phyloP scores from a whole-genome alignment of 495 filamentous ascomycete species.

The Lepraria neglecta region DNA sequence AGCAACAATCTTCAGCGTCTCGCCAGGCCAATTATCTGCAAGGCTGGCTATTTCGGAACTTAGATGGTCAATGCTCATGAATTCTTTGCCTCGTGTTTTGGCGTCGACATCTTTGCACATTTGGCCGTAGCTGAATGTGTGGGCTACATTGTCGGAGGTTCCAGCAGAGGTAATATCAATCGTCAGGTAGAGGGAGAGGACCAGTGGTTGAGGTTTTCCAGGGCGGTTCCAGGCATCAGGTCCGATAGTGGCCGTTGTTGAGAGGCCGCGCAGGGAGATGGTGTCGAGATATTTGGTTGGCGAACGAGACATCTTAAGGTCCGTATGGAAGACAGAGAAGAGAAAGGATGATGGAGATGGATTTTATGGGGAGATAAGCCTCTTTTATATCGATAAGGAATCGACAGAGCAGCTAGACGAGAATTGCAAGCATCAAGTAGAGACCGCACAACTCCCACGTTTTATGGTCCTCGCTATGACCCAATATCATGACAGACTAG shows the following conservation, averaged over 20 bases:
- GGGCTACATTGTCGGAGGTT: conserved; percentile 23
- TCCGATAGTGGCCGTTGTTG: conserved; percentile 26
- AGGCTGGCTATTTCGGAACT: conserved; percentile 7
- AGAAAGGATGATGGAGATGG: background rate
- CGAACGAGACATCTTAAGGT: background rate
- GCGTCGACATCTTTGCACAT: conserved; percentile 24
- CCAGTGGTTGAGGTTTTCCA: conserved; percentile 20
- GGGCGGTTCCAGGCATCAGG: conserved; percentile 28
- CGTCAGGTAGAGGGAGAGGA: conserved; percentile 18
- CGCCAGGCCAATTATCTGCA: conserved; percentile 20
- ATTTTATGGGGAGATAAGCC: too few species aligned
- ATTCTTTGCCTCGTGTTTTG: conserved; percentile 13
- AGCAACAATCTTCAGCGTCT: conserved; percentile 16
- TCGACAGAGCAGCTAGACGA: background rate
- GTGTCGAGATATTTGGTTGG: conserved; percentile 2
- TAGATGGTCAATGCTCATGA: conserved; percentile 19
- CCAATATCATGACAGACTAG: too few species aligned
- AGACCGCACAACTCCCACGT: background rate
- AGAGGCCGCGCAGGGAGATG: conserved; percentile 24
- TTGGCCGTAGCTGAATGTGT: conserved; percentile 26
- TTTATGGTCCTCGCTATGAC: too few species aligned
- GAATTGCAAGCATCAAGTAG: background rate
- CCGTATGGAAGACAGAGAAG: background rate
- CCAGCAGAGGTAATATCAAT: conserved; percentile 22
- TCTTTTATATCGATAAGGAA: background rate